Evolutionary conservation across 305 asterid genomes (phyloP), one percentile per base, ranked within the genome.

Genomic region (Striga hermonthica): DNA sequence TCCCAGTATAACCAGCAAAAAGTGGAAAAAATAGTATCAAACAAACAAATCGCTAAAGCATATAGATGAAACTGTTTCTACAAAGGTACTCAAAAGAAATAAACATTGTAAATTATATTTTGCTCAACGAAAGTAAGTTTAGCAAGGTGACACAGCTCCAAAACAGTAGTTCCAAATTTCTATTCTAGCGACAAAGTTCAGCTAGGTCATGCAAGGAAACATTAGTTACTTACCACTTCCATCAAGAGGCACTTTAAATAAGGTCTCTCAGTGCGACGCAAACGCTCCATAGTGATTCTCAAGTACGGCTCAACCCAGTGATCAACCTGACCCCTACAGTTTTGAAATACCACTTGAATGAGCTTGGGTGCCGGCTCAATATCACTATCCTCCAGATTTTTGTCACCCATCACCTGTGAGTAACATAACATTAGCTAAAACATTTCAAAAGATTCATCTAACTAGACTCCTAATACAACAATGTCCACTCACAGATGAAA

Each of bases 351-450:
- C 62, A 94, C 98, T 73, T 88, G 95, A 62, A 94, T 87, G 68
- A 94, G 97, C 87, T 94, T 88, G 62, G 99, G 99, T 58, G 99
- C 99, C 0, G 99, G 84, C 74, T 86, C 98, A 75, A 94, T 91
- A 76, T 94, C 99, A 73, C 86, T 80, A 79, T 94, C 99, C 75
- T 94, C 99, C 71, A 94, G 77, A 74, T 94, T 86, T 78, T 80
- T 84, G 74, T 94, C 99, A 58, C 79, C 84, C 99, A 88, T 85
- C 65, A 91, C 75, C 99, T 94, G 61, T 11, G 31, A 68, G 72
- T 65, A 65, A 35, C 40, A 78, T 15, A 15, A 58, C 31, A 57
- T 44, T 34, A 13, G 60, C 61, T 34, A 68, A 57, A 69, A 8
- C 50, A 15, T 64, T 31, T 10, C 50, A 68, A 58, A 36, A 44